A percentile compares a stretch with the other conserved stretches of the same genome.
Conservation (phyloP, 805 yeast genomes). For the Blastobotrys mokoenaii region DNA sequence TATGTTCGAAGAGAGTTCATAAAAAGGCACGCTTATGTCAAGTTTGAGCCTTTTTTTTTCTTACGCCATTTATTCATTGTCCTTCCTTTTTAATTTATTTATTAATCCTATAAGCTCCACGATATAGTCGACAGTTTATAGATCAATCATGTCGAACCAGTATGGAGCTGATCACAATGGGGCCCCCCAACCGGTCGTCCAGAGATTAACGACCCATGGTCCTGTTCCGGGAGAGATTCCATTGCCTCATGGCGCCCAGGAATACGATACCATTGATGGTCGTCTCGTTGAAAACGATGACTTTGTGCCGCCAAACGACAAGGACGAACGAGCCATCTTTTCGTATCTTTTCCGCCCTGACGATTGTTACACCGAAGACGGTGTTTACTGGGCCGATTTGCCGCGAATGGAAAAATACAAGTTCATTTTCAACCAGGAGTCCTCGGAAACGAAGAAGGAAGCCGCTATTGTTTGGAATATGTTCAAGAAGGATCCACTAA, state of each 20-base stretch:
- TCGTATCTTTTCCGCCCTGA: conserved; percentile 27
- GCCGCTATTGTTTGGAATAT: conserved; percentile 17
- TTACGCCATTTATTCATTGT: too few species aligned
- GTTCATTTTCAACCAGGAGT: conserved; percentile 21
- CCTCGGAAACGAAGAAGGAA: conserved; percentile 24
- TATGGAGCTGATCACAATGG: too few species aligned
- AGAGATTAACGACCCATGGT: conserved; percentile 20
- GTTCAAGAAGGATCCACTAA: conserved; percentile 28
- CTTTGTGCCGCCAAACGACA: conserved; percentile 17
- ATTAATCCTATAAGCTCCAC: too few species aligned
- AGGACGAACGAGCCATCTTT: conserved; percentile 29
- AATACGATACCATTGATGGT: conserved; percentile 25
- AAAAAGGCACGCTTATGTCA: too few species aligned
- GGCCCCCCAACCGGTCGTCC: not conserved
- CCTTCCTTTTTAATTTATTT: too few species aligned
- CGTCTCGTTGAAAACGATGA: conserved; percentile 20
- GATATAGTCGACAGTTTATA: too few species aligned
- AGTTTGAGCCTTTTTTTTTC: too few species aligned
- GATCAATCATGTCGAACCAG: too few species aligned
- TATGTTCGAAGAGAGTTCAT: too few species aligned
- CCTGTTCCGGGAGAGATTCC: conserved; percentile 30
- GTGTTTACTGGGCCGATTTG: conserved; percentile 33
- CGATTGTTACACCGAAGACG: conserved; percentile 27
- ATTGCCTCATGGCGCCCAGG: conserved; percentile 31
- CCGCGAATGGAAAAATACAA: conserved; percentile 21